Base-by-base conservation (phyloP, 805 yeast species). In the Cyberlindnera mycetangii region DNA sequence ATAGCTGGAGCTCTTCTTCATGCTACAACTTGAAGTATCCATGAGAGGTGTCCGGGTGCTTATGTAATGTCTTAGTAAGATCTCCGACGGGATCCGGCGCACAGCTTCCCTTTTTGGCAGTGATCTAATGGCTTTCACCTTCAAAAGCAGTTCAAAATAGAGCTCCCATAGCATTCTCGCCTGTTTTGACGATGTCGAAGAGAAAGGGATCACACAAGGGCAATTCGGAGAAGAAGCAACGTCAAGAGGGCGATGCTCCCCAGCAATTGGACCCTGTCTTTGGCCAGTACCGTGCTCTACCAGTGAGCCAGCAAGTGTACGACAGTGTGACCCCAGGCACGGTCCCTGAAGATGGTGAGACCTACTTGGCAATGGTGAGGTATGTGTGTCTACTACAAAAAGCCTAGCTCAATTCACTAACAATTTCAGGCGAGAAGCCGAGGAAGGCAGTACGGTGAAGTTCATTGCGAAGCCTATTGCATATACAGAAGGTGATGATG, bases 331-430 rank as follows among this genome's bases (percentile, higher is more conserved):
- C 42, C 4, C 44, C 50, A 7, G 42, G 46, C 22, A 54, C 57
- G 0, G 32, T 52, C 6, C 59, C 64, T 1, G 28, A 32, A 3
- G 59, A 59, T 39, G 64, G 54, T 9, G 58, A 56, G 38, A 53
- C 52, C 1, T 59, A 59, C 41, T 32, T 59, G 19, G 62, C 64
- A 4, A 42, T 58, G 40, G 64, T 58, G 15, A 49, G 59, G 49
- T 51, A 16, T 15, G 52, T 37, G 19, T 10, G 7, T 5, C 12
- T 17, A 11, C 12, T 9, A n/a, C n/a, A n/a, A n/a, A n/a, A n/a
- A n/a, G n/a, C n/a, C n/a, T 11, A 7, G 18, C 22, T 32, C 28
- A 11, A 17, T 4, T 39, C 18, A 36, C 49, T 16, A 37, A 44
- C 33, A 30, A 39, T 31, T 9, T 17, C 33, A 43, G 47, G 41